Conservation (phyloP, 768 basidiomycete genomes). For the Mycena albidolilacea region DNA sequence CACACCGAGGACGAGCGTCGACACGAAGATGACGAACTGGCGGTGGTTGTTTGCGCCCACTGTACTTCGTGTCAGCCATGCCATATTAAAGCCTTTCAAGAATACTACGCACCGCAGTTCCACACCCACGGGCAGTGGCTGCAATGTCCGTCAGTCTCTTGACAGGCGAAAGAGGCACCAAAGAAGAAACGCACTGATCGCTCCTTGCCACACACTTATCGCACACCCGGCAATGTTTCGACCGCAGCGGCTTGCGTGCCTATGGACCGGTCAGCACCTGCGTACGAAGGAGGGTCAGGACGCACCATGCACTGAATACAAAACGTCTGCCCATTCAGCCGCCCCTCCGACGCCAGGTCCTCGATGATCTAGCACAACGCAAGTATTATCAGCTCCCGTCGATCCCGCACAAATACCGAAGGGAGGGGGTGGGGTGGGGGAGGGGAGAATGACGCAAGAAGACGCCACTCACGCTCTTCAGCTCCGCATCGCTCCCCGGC, state of each 20-base stretch:
- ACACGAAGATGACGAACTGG: slow-evolving; percentile 95
- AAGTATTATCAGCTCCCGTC: not conserved
- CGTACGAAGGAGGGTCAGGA: not conserved
- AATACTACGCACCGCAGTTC: slow-evolving; percentile 85
- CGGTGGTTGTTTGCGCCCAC: slow-evolving; percentile 96
- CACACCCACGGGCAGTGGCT: slow-evolving; percentile 99
- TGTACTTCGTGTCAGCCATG: not conserved
- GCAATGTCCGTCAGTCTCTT: not conserved
- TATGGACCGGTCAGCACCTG: slow-evolving; percentile 43
- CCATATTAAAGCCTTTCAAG: not conserved
- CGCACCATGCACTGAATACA: slow-evolving; percentile 95
- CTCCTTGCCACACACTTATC: slow-evolving; percentile 91
- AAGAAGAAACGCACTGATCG: slow-evolving; percentile 85
- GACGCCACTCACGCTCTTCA: slow-evolving; percentile 79
- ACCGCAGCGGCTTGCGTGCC: slow-evolving; percentile 92
- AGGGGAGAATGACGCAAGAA: not conserved
- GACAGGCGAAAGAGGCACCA: not conserved
- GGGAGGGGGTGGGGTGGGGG: not conserved
- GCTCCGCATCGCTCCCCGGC: slow-evolving; percentile 85
- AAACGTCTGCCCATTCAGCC: slow-evolving; percentile 96
- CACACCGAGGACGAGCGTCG: slow-evolving; percentile 87
- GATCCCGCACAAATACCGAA: no score
- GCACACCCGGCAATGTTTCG: slow-evolving; percentile 95
- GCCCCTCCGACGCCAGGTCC: slow-evolving; percentile 88
- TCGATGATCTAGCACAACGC: slow-evolving; percentile 79